These are phyloP conservation scores for Hyaloscypha hepaticicola DNA, from an alignment of 495 filamentous ascomycete species.

Conservation along the genomic window DNA sequence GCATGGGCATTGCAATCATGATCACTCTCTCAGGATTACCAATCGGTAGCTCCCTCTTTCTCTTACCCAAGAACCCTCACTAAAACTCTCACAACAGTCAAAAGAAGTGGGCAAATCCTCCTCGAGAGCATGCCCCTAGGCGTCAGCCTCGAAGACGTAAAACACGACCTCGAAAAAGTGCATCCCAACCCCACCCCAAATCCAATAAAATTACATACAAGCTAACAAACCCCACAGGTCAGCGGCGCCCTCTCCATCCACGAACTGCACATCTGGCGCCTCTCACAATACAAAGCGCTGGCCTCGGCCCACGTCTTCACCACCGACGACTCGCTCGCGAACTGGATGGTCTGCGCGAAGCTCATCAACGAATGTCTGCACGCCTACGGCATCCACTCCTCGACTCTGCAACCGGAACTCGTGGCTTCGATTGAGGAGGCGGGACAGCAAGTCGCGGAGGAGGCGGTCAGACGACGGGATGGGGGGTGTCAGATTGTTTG, in stretches of 20 bases:
- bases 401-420: conserved; percentile 85
- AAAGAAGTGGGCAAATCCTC: conserved; percentile 83
- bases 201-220: not conserved
- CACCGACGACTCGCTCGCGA: conserved; percentile 50
- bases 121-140: conserved; percentile 81
- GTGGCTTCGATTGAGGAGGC: conserved; percentile 1
- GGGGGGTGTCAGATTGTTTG: conserved; percentile 35
- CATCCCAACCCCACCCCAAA: conserved; percentile 1
- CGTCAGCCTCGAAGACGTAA: conserved; percentile 79
- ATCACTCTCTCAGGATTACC: conserved; percentile 85
- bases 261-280: conserved; percentile 92
- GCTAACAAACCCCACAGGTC: conserved; percentile 46
- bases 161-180: conserved; percentile 74
- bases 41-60: conserved; percentile 36
- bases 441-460: not conserved
- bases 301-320: conserved; percentile 86
- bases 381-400: conserved; percentile 89
- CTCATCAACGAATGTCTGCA: conserved; percentile 81
- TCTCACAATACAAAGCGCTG: conserved; percentile 85
- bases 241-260: conserved; percentile 80
- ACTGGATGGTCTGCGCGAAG: conserved; percentile 78
- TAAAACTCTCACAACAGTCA: conserved; percentile 45
- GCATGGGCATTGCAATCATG: conserved; percentile 81
- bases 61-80: not conserved
- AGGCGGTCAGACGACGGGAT: not conserved